Evolutionary conservation across 805 yeast genomes (phyloP).

Genomic region (Pichia kluyveri): DNA sequence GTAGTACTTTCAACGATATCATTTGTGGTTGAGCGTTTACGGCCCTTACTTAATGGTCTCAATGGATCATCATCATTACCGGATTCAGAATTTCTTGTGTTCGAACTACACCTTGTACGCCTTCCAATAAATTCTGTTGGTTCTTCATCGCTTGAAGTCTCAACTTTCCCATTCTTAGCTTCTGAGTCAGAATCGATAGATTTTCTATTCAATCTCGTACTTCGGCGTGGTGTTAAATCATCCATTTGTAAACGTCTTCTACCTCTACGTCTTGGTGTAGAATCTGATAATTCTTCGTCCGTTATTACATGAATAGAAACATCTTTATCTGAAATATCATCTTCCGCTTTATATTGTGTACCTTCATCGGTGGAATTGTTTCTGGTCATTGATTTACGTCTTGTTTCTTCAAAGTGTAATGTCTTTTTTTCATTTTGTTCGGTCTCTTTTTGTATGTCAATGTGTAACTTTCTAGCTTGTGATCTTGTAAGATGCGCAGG

Average conservation of each 20-base stretch:
- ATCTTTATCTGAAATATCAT: not conserved
- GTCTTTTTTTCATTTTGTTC: constrained; percentile 3
- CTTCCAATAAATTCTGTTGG: not conserved
- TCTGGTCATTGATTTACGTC: not conserved
- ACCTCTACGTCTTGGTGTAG: not conserved
- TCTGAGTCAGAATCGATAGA: not conserved
- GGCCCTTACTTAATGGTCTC: not conserved
- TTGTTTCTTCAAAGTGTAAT: constrained; percentile 4
- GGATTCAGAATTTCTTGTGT: not conserved
- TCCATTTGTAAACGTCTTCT: not conserved
- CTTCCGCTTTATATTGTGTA: not conserved
- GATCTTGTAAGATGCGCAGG: constrained; percentile 8
- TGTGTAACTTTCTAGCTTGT: constrained; percentile 5
- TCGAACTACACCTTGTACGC: constrained; percentile 1
- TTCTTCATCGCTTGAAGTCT: not conserved
- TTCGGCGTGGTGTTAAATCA: not conserved
- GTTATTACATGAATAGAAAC: not conserved
- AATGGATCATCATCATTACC: not conserved
- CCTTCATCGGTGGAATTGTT: not conserved
- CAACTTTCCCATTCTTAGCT: not conserved
- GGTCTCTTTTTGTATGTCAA: constrained; percentile 7
- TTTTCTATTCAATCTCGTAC: not conserved
- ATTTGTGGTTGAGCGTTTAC: not conserved
- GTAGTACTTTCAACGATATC: not conserved
- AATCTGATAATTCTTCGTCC: not conserved